Base-by-base conservation (phyloP, 2,329 filamentous ascomycete genomes). In the Cryphonectria nitschkei region DNA sequence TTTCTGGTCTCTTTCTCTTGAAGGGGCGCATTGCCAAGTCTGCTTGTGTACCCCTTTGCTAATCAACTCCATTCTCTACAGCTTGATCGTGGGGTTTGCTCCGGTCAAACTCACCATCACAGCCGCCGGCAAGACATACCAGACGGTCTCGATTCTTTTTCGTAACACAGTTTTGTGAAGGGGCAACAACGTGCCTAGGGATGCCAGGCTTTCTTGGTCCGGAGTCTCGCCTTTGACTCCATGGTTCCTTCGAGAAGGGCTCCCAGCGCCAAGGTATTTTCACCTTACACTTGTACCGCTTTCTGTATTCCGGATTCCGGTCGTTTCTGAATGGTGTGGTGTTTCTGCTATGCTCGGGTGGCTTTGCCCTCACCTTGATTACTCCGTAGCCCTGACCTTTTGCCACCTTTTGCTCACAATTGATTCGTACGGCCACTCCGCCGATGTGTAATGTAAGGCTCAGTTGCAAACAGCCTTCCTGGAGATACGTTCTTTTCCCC, bases 121-220 rank as follows among this genome's bases (percentile, higher is more conserved):
- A 39, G 58, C 58, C 9, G 58, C 58, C 19, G 58, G 60, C 29
- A 56, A 34, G 39, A 60, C 37, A 50, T 62, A 34, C 37, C 39
- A 52, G 58, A 63, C 29, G 39, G 56, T 65, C 70, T 70, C 65
- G 70, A 72, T 65, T 63, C 61, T 9, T 50, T 43, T 37, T 58
- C 67, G 65, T 64, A 13, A 56, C 65, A 72, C 68, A 22, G 58
- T 14, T 11, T 14, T n/a, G 50, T 58, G 34, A 26, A 26, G 4
- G 14, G 61, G 61, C 37, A 41, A 29, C 32, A 26, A 3, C 19
- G 22, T 56, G 67, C 60, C 26, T 50, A 37, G 65, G 65, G 58
- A 41, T 8, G 50, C 63, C 29, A 65, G 29, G 46, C 68, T 19
- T 34, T 19, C 26, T 37, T 37, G 54, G 68, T 62, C 68, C 68